Percentiles rank a stretch among this genome's conserved stretches.
Evolutionary conservation across 768 basidiomycete species (phyloP).

Genomic region (Russula compacta): DNA sequence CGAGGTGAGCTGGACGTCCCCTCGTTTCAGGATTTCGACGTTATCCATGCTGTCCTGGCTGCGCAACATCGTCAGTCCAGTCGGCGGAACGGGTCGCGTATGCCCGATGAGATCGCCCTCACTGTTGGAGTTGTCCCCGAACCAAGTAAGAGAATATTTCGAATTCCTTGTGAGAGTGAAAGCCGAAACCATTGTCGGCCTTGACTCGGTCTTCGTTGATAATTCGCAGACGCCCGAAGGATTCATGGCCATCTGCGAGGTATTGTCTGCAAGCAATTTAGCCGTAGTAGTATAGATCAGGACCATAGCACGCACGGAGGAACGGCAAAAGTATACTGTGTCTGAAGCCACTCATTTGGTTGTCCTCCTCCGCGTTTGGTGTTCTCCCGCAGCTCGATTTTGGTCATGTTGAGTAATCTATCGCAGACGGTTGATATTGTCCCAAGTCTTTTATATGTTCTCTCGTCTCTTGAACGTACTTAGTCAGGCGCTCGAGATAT

Average conservation of each 20-base stretch:
- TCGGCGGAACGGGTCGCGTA: background rate
- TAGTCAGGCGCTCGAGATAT: background rate
- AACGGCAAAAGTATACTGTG: constrained; percentile 68
- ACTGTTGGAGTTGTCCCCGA: constrained; percentile 75
- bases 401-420: background rate
- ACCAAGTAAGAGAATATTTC: constrained; percentile 92
- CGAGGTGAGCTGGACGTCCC: constrained; percentile 85
- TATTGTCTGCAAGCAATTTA: constrained; percentile 33
- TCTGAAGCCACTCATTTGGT: constrained; percentile 44
- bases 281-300: too few species aligned
- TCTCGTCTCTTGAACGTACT: background rate
- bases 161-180: constrained; percentile 73
- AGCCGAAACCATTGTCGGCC: constrained; percentile 71
- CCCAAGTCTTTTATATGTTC: background rate
- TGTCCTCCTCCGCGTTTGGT: constrained; percentile 15
- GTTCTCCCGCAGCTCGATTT: constrained; percentile 13
- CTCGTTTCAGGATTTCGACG: constrained; percentile 78
- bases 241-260: constrained; percentile 44
- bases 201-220: constrained; percentile 91
- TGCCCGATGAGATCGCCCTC: constrained; percentile 22
- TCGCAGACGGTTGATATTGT: background rate
- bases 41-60: constrained; percentile 92
- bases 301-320: constrained; percentile 34
- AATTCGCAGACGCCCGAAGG: constrained; percentile 71
- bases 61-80: background rate